Conservation (phyloP, 805 yeast species). For the Cyberlindnera mycetangii region DNA sequence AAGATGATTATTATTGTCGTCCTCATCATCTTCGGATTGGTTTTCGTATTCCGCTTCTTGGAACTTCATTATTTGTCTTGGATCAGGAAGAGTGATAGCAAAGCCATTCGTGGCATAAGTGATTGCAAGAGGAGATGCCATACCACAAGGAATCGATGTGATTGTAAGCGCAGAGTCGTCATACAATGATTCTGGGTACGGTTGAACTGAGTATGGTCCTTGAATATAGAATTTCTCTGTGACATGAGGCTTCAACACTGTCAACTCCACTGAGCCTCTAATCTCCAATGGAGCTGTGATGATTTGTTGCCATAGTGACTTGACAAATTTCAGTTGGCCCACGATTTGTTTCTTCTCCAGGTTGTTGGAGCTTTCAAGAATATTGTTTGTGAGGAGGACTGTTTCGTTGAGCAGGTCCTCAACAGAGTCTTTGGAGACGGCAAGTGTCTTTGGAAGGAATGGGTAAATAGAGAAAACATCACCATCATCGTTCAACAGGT, state of each 20-base stretch:
- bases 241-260: constrained; percentile 23
- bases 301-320: constrained; percentile 31
- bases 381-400: constrained; percentile 28
- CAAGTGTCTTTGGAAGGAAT: constrained; percentile 49
- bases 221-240: constrained; percentile 29
- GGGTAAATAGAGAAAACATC: constrained; percentile 63
- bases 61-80: constrained; percentile 35
- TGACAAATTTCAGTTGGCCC: constrained; percentile 36
- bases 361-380: constrained; percentile 18
- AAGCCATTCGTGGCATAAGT: constrained; percentile 31
- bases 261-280: constrained; percentile 24
- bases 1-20: not conserved
- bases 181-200: constrained; percentile 55
- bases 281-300: constrained; percentile 17
- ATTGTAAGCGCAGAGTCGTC: constrained; percentile 40
- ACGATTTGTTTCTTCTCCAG: constrained; percentile 19
- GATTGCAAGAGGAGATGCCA: constrained; percentile 27
- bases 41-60: constrained; percentile 23
- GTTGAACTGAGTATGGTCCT: constrained; percentile 54
- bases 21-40: constrained; percentile 16
- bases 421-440: constrained; percentile 33
- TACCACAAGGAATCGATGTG: constrained; percentile 25
- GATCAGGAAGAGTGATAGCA: constrained; percentile 31
- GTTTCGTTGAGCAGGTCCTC: constrained; percentile 34
- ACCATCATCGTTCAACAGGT: constrained; percentile 50